Conservation (phyloP, 306 rosid genomes). For the Acacia crassicarpa region DNA sequence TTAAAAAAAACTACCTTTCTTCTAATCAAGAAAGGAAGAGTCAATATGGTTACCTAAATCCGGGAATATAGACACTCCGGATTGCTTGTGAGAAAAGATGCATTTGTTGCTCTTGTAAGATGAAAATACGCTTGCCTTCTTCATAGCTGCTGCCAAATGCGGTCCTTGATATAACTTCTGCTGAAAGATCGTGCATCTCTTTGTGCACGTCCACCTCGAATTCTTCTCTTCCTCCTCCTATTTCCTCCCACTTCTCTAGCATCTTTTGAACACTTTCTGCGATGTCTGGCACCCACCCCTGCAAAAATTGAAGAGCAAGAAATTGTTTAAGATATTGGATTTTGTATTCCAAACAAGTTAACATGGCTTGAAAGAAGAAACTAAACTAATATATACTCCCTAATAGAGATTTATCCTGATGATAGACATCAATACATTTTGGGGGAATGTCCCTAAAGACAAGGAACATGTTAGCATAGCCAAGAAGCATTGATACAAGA, state of each 20-base stretch:
- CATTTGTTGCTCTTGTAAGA: conserved; percentile 64
- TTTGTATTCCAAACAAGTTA: not conserved
- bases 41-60: conserved; percentile 57
- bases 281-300: conserved; percentile 80
- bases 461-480: not conserved
- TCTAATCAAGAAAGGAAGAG: not conserved
- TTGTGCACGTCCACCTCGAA: conserved; percentile 60
- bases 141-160: conserved; percentile 79
- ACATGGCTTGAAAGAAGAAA: not conserved
- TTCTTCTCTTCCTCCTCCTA: conserved; percentile 54
- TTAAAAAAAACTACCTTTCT: not conserved
- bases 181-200: conserved; percentile 60
- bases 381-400: not conserved
- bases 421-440: not conserved
- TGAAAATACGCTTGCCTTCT: conserved; percentile 71
- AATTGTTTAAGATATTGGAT: not conserved
- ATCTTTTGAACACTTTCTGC: conserved; percentile 51
- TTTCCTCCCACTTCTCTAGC: conserved; percentile 60
- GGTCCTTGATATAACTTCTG: conserved; percentile 70
- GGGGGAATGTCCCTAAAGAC: not conserved
- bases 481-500: not conserved
- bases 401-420: not conserved
- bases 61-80: conserved; percentile 66
- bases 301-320: not conserved
- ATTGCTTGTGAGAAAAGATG: conserved; percentile 50